Evolutionary conservation across 1,284 basidiomycete genomes (phyloP).

Genomic region (Moesziomyces sp.): DNA sequence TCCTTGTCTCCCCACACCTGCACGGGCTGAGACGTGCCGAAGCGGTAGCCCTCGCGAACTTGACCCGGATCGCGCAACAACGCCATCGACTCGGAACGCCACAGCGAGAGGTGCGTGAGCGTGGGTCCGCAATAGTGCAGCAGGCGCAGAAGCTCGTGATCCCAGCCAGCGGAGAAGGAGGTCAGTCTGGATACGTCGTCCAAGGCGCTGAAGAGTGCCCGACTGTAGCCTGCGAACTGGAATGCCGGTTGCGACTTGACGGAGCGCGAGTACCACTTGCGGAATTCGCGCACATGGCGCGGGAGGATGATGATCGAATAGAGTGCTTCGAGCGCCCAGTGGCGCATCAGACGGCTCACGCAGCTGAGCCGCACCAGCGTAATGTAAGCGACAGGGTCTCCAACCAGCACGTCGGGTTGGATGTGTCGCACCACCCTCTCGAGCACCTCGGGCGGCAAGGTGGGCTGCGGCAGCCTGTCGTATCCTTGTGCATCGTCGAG

Average conservation of each 20-base stretch:
- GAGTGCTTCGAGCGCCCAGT: conserved; percentile 54
- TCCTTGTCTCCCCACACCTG: conserved; percentile 52
- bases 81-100: conserved; percentile 61
- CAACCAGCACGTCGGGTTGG: conserved; percentile 37
- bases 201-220: conserved; percentile 54
- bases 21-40: conserved; percentile 46
- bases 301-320: conserved; percentile 61
- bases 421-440: conserved; percentile 42
- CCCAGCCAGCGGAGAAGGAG: conserved; percentile 63
- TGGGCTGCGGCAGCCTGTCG: conserved; percentile 35
- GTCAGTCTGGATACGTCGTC: conserved; percentile 63
- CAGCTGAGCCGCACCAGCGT: conserved; percentile 52
- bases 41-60: conserved; percentile 46
- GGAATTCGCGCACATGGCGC: conserved; percentile 64
- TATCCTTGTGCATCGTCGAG: conserved; percentile 16
- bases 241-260: conserved; percentile 54
- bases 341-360: conserved; percentile 47
- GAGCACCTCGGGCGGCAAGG: conserved; percentile 58
- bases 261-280: conserved; percentile 58
- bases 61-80: conserved; percentile 63
- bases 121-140: conserved; percentile 60
- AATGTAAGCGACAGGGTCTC: conserved; percentile 44
- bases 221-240: conserved; percentile 52
- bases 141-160: conserved; percentile 59
- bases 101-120: conserved; percentile 59